These are phyloP conservation scores for Acer saccharum DNA, from an alignment of 345 rosid species.

Conservation along the genomic window DNA sequence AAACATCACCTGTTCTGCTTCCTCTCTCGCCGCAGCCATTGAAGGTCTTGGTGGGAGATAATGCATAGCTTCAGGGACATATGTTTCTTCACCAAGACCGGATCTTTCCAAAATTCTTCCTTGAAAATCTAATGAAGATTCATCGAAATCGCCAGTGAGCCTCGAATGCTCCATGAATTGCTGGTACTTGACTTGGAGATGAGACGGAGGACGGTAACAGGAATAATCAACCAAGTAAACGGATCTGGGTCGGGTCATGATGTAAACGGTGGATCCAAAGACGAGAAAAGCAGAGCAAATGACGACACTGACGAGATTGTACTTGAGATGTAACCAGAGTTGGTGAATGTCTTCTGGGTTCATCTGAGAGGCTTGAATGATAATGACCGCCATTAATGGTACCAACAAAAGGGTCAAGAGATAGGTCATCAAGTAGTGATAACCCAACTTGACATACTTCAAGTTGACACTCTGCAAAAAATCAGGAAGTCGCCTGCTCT, in stretches of 20 bases:
- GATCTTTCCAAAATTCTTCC: slow-evolving; percentile 78
- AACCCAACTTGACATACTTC: slow-evolving; percentile 87
- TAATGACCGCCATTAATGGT: slow-evolving; percentile 65
- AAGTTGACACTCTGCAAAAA: slow-evolving; percentile 85
- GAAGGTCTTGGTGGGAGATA: slow-evolving; percentile 77
- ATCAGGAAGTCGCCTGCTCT: slow-evolving; percentile 65
- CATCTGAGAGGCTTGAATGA: slow-evolving; percentile 58
- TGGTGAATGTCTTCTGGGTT: slow-evolving; percentile 63
- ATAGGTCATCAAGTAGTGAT: slow-evolving; percentile 72
- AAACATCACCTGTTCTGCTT: slow-evolving; percentile 92
- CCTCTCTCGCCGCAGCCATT: slow-evolving; percentile 84
- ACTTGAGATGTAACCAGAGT: slow-evolving; percentile 83
- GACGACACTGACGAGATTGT: slow-evolving; percentile 73
- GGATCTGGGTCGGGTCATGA: slow-evolving; percentile 87
- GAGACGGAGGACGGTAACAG: slow-evolving; percentile 72
- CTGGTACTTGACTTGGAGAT: slow-evolving; percentile 49
- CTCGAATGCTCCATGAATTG: slow-evolving; percentile 81
- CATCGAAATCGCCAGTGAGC: slow-evolving; percentile 73
- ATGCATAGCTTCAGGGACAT: slow-evolving; percentile 80
- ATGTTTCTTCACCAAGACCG: slow-evolving; percentile 93
- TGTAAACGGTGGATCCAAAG: slow-evolving; percentile 67
- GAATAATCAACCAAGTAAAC: slow-evolving; percentile 73
- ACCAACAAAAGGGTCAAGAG: slow-evolving; percentile 70
- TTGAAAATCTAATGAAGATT: slow-evolving; percentile 83
- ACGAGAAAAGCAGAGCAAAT: slow-evolving; percentile 63